Evolutionary conservation across 495 filamentous ascomycete genomes (phyloP), one percentile per base, ranked within the genome.

Genomic region (Penicillium cosmopolitanum): DNA sequence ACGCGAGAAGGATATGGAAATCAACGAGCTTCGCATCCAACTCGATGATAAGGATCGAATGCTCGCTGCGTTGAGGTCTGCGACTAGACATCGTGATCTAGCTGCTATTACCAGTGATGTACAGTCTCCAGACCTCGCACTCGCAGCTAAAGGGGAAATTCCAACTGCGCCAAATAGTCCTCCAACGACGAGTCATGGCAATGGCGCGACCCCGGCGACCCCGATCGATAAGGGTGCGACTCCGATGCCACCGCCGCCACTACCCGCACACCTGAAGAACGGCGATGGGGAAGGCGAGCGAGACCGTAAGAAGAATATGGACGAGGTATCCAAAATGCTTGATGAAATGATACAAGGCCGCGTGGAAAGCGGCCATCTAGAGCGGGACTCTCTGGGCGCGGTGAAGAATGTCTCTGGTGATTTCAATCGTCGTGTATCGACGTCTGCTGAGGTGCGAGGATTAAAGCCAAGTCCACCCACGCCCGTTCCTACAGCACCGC

Each of bases 1-100:
- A 31, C 87, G 86, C 63, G 95, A 97, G 65, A 97, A 95, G 70
- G 95, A 98, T 67, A 85, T 89, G 55, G 95, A 98, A 72, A 97
- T 98, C 65, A 86, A 88, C 31, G 93, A 96, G 64, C 84, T 98
- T 31, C 85, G 92, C 13, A 89, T 92, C 21, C 87, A 91, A 57
- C 82, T 98, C 2, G 95, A 98, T 64, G 96, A 98, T 75, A 97
- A 98, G 67, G 93, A 97, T 67, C 85, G 87, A 15, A 98, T 98
- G 96, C 80, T 98, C 28, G 77, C 87, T 15, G 95, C 95, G 1
- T 80, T 98, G 46, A 87, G 93, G n/a, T 93, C 82, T 51, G 92
- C 93, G 8, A 86, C 92, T 16, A 82, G 93, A 36, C 95, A 96
- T 59, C 84, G 95, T 31, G 95, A 98, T 48, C 81, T 88, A 18